Evolutionary conservation across 208 protist species (phyloP), one percentile per base, ranked within the genome.

Genomic region (Acanthamoeba rhysodes): DNA sequence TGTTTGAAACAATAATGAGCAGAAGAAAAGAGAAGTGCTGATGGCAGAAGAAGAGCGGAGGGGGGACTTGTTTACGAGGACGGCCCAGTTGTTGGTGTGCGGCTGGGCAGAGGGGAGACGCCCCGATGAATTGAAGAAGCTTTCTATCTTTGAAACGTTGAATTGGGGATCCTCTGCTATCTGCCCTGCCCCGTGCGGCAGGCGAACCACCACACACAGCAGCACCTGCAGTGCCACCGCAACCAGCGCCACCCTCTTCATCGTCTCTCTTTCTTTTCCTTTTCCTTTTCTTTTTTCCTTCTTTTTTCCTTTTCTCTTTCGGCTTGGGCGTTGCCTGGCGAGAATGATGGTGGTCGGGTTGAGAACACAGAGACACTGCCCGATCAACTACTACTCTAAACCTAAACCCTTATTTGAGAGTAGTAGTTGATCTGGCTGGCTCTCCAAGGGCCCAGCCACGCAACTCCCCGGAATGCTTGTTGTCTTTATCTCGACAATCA

Each of bases 71-170:
- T 41, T 1, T 41, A 41, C 37, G 37, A 93, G 62, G 18, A 93
- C 87, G 16, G 87, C 87, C 87, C 87, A 93, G 37, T 93, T 93
- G 41, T 93, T 93, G 64, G 87, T 76, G 87, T 93, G 87, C 4
- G 55, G 87, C 9, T 68, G 29, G 16, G 59, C 29, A 41, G 87
- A 74, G 34, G 87, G 55, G 34, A 57, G n/a, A 16, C 64, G 64
- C 9, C 55, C 64, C 20, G 87, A 55, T 29, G 55, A 68, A 37
- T 93, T 93, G 87, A 76, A 93, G 24, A 93, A 93, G 62, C 64
- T 68, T 14, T 48, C 64, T 8, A 93, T 93, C 41, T 76, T 68
- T 9, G 87, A 93, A 12, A 93, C 87, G 18, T 93, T 93, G 24
- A 93, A 93, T 4, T 93, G 87, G 14, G 87, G 87, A 76, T 93